Conservation (phyloP, 73 alveolate species). For the Symbiodinium pilosum region DNA sequence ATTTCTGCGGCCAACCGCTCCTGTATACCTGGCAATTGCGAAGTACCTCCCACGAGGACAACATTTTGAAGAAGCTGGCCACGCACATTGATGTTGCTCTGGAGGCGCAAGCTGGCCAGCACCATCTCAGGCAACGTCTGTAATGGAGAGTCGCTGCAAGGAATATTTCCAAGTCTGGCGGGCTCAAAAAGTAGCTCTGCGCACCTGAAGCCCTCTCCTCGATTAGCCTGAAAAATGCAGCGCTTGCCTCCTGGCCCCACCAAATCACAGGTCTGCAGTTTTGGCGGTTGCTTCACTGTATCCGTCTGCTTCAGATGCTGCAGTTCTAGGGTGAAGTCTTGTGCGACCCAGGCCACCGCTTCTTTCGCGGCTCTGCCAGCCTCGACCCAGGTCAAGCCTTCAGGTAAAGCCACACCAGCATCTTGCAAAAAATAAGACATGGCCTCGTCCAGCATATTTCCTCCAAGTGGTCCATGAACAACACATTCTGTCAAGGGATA, state of each 20-base stretch:
- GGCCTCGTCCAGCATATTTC: neutral
- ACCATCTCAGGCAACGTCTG: constrained; percentile 73
- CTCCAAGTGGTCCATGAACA: constrained; percentile 31
- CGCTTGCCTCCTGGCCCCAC: neutral
- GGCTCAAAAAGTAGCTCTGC: constrained; percentile 49
- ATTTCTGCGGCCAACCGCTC: constrained; percentile 21
- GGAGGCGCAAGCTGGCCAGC: constrained; percentile 67
- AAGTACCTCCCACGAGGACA: constrained; percentile 39
- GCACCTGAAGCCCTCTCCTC: constrained; percentile 59
- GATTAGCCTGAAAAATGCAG: neutral
- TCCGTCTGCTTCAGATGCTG: neutral
- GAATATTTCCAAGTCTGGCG: neutral
- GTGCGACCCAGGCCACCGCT: constrained; percentile 55
- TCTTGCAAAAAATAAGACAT: neutral
- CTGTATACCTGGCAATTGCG: constrained; percentile 39
- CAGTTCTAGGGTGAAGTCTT: constrained; percentile 28
- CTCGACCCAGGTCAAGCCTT: neutral
- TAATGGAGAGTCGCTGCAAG: neutral
- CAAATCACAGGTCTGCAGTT: neutral
- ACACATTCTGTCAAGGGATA: constrained; percentile 63
- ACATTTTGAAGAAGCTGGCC: constrained; percentile 54
- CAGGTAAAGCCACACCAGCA: neutral
- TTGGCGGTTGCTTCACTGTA: neutral
- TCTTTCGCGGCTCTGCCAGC: constrained; percentile 29
- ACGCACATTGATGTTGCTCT: constrained; percentile 84